A percentile compares a stretch with the other conserved stretches of the same genome.
Conservation (phyloP, 768 basidiomycete species). For the Myochromella boudieri region DNA sequence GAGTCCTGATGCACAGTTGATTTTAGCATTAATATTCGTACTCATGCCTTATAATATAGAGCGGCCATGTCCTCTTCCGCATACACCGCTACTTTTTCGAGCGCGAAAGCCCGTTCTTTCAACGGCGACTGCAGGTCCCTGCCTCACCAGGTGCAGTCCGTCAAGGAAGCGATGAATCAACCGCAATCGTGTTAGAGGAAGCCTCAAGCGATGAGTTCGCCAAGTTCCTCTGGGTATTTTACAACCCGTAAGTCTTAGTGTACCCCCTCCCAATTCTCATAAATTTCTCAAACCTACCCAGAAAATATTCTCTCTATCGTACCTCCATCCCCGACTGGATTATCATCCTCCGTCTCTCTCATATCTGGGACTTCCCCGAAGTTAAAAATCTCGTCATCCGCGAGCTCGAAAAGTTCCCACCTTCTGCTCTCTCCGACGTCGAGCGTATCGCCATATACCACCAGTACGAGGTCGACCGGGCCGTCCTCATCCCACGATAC, state of each 20-base stretch:
- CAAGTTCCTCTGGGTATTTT: constrained; percentile 56
- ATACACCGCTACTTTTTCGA: constrained; percentile 58
- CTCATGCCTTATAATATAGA: constrained; percentile 40
- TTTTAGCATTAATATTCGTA: constrained; percentile 27
- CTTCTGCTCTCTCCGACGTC: constrained; percentile 44
- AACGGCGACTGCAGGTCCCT: constrained; percentile 29
- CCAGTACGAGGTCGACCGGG: constrained; percentile 43
- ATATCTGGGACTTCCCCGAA: constrained; percentile 55
- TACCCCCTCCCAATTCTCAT: background rate
- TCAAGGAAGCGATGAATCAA: constrained; percentile 35
- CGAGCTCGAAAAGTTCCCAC: constrained; percentile 54
- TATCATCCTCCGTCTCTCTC: constrained; percentile 55
- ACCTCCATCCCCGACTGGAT: constrained; percentile 54
- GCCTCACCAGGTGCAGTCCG: constrained; percentile 30
- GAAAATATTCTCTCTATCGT: constrained; percentile 57
- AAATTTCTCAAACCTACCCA: constrained; percentile 22
- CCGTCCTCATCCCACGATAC: constrained; percentile 56
- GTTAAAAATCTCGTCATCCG: constrained; percentile 59
- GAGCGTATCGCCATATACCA: constrained; percentile 59
- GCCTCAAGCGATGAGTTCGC: constrained; percentile 38
- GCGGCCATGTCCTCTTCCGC: constrained; percentile 50
- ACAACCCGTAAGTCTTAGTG: constrained; percentile 45
- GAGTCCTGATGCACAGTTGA: constrained; percentile 29
- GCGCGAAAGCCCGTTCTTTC: constrained; percentile 48
- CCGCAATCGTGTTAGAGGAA: constrained; percentile 44